Evolutionary conservation across 1,139 yeast species (phyloP), one percentile per base, ranked within the genome.

Genomic region (Taphrina flavorubra): DNA sequence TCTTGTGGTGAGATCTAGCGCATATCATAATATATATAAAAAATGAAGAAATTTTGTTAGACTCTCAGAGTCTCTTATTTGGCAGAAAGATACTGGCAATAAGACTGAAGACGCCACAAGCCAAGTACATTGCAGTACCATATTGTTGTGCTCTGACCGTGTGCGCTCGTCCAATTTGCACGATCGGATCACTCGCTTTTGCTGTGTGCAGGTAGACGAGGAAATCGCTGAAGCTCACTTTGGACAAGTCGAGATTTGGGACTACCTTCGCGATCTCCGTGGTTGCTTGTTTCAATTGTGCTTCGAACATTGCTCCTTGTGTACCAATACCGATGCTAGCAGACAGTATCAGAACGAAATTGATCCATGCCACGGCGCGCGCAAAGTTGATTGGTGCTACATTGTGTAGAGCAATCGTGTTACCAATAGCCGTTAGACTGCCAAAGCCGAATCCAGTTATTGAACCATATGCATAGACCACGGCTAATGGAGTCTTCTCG

Each of bases 81-180:
- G 53, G 53, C 34, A 49, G 1, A 8, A 20, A 8, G n/a, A 25
- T n/a, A n/a, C 53, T 49, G 36, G 53, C 53, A 20, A n/a, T 4
- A 8, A 49, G 53, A 49, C 53, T 49, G 53, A 49, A 18, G 53
- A 49, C 4, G n/a, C 53, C 53, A 49, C 53, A 49, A 1, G 53
- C n/a, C 36, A 49, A 34, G n/a, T 49, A 49, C 36, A 49, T 20
- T 11, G 53, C 53, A 1, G 53, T 49, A 1, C 53, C 53, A 25
- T 49, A 20, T 20, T 25, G 53, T 34, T 49, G 53, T 20, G 53
- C 53, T 11, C 2, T 25, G 36, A 49, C 36, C 2, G 53, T 49
- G 20, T 49, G 53, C 6, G 53, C 53, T n/a, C 36, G 53, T 49
- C 53, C 53, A 25, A 49, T 49, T 18, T 25, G 36, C 31, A 25